Conservation (phyloP, 1,139 yeast species). For the Hemisphaericaspora xylanilytica region DNA sequence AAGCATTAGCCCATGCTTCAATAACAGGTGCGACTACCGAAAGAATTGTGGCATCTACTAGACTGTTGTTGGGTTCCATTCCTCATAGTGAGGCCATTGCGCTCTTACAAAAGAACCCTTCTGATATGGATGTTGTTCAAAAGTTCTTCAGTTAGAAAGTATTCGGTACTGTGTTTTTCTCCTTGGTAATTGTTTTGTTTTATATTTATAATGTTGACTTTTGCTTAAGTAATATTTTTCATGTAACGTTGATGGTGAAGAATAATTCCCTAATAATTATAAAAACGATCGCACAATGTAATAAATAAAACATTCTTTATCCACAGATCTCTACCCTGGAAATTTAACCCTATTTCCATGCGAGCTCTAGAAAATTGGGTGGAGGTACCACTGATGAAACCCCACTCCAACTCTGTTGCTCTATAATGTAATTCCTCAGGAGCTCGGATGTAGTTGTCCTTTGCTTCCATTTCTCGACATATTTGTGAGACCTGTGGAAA, state of each 20-base stretch:
- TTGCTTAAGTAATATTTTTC: neutral
- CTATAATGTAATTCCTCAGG: too few relatives aligned
- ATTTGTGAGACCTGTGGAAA: too few relatives aligned
- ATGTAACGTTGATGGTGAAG: neutral
- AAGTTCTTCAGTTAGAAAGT: slow-evolving; percentile 26
- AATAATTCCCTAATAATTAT: too few relatives aligned
- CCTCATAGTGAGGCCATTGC: slow-evolving; percentile 66
- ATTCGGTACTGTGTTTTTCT: neutral
- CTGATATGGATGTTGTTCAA: slow-evolving; percentile 61
- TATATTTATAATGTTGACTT: neutral
- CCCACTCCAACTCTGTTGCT: too few relatives aligned
- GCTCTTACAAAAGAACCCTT: slow-evolving; percentile 60
- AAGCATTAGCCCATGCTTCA: slow-evolving; percentile 69
- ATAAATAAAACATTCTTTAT: too few relatives aligned
- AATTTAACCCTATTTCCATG: too few relatives aligned
- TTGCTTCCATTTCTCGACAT: too few relatives aligned
- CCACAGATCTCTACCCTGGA: too few relatives aligned
- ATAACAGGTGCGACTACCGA: slow-evolving; percentile 71
- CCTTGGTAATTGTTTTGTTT: neutral
- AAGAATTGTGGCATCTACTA: slow-evolving; percentile 59
- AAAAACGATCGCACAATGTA: too few relatives aligned
- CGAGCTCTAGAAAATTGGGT: too few relatives aligned
- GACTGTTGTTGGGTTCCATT: slow-evolving; percentile 44
- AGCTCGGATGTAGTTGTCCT: too few relatives aligned
- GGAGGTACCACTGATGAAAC: too few relatives aligned